Conservation (phyloP, 805 yeast species). For the Schizosaccharomyces cryophilus region DNA sequence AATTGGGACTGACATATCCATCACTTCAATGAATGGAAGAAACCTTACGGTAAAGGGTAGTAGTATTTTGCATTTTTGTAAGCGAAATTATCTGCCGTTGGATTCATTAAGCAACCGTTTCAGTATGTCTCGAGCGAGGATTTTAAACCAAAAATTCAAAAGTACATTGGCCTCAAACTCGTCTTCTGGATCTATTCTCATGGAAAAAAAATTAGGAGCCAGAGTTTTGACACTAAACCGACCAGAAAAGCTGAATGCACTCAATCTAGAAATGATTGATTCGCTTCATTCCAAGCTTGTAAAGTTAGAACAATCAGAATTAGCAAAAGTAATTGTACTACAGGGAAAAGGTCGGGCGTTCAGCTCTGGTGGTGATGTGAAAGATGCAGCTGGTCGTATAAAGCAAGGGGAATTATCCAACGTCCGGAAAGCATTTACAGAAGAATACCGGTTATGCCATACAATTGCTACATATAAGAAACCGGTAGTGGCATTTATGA, state of each 20-base stretch:
- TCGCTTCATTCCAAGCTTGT: slow-evolving; percentile 42
- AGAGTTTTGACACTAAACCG: slow-evolving; percentile 59
- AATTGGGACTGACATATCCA: too few relatives aligned
- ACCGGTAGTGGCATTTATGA: slow-evolving; percentile 65
- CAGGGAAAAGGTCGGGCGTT: slow-evolving; percentile 45
- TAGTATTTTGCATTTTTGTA: neutral
- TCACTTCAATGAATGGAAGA: too few relatives aligned
- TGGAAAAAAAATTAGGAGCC: slow-evolving; percentile 35
- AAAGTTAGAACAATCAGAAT: slow-evolving; percentile 24
- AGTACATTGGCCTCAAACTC: neutral
- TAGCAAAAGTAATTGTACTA: slow-evolving; percentile 40
- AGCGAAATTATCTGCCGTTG: neutral
- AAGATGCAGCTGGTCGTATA: neutral
- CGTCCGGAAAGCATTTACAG: slow-evolving; percentile 44
- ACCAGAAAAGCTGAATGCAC: slow-evolving; percentile 61
- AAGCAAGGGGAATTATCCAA: slow-evolving; percentile 14
- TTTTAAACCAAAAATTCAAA: neutral
- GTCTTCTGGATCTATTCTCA: slow-evolving; percentile 31
- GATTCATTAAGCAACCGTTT: neutral
- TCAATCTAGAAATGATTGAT: slow-evolving; percentile 50
- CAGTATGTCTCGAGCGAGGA: neutral
- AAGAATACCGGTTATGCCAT: slow-evolving; percentile 62
- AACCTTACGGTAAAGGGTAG: too few relatives aligned
- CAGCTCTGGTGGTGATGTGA: slow-evolving; percentile 94
- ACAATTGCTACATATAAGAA: slow-evolving; percentile 58